Conservation (phyloP, 164 flowering plant species). For the Magnolia sinica region DNA sequence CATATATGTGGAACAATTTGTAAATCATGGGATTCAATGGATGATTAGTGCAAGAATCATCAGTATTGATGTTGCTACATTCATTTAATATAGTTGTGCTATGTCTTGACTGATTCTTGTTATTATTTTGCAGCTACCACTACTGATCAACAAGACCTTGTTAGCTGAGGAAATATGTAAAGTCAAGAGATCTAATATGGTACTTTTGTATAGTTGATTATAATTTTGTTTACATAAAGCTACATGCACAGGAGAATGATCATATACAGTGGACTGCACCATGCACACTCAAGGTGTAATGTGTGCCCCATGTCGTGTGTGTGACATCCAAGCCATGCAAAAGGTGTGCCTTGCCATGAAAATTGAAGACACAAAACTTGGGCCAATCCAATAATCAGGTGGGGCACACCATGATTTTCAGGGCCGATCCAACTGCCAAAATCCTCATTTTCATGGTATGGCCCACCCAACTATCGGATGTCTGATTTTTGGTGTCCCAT, state of each 20-base stretch:
- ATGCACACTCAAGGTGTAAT: not conserved
- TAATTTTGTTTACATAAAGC: not conserved
- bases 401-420: not conserved
- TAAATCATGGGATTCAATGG: not conserved
- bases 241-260: not conserved
- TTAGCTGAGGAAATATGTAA: constrained; percentile 60
- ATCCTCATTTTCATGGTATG: too few relatives aligned
- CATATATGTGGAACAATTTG: too few relatives aligned
- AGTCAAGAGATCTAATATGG: constrained; percentile 45
- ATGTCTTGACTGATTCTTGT: not conserved
- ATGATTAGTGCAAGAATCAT: not conserved
- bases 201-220: constrained; percentile 17
- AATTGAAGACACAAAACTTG: not conserved
- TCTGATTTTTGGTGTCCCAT: too few relatives aligned
- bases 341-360: not conserved
- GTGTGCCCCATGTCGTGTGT: not conserved
- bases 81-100: not conserved
- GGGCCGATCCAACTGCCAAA: not conserved
- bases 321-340: not conserved
- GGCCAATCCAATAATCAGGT: not conserved
- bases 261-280: not conserved
- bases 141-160: constrained; percentile 45
- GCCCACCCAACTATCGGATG: too few relatives aligned
- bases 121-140: constrained; percentile 62
- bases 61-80: not conserved